Conservation (phyloP, 1,284 basidiomycete species). For the Boletus sp. region DNA sequence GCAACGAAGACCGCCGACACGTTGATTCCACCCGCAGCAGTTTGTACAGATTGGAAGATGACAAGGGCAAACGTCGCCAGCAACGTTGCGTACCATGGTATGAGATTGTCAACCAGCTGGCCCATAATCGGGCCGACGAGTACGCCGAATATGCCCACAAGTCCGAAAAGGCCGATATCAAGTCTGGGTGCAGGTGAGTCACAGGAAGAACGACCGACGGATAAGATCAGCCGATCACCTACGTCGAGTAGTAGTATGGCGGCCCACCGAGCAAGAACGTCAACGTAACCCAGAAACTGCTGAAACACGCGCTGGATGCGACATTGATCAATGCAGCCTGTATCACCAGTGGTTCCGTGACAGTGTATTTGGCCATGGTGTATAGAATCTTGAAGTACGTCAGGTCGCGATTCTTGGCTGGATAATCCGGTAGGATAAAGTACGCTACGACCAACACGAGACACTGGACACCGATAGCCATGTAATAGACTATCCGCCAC, state of each 20-base stretch:
- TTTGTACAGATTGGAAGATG: conserved; percentile 49
- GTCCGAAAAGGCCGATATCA: conserved; percentile 66
- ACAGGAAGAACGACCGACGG: background rate
- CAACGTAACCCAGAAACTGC: conserved; percentile 66
- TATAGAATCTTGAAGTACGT: conserved; percentile 59
- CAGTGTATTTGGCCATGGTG: conserved; percentile 64
- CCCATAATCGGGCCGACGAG: conserved; percentile 59
- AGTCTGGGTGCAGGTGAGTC: conserved; percentile 41
- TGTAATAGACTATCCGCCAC: conserved; percentile 66
- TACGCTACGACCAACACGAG: conserved; percentile 52
- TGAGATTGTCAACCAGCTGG: conserved; percentile 54
- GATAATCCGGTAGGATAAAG: conserved; percentile 64
- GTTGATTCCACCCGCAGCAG: conserved; percentile 54
- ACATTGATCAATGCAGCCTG: conserved; percentile 58
- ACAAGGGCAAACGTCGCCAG: conserved; percentile 41
- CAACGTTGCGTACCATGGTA: conserved; percentile 65
- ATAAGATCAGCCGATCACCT: conserved; percentile 30
- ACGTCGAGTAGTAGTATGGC: conserved; percentile 67
- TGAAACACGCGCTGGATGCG: conserved; percentile 54
- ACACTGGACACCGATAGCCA: conserved; percentile 56
- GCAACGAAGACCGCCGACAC: conserved; percentile 52
- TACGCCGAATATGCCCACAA: conserved; percentile 69
- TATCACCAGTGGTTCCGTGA: conserved; percentile 66
- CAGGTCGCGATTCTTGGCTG: conserved; percentile 55
- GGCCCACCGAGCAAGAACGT: conserved; percentile 66